These are phyloP conservation scores for Fistulina hepatica DNA, from an alignment of 1,284 basidiomycete species.

Conservation along the genomic window DNA sequence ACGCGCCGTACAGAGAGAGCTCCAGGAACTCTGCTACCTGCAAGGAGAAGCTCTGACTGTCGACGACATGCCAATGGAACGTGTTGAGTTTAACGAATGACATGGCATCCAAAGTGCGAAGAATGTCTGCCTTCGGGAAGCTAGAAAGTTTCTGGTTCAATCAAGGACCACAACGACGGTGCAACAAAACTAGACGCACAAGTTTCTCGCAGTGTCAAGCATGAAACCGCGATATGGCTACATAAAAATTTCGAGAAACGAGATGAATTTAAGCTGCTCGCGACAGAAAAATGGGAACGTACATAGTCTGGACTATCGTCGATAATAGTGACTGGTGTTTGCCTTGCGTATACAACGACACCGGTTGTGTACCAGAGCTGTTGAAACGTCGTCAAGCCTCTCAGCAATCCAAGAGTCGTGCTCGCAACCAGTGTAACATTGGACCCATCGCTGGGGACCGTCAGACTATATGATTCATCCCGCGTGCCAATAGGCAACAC, in stretches of 20 bases:
- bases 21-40: conserved; percentile 51
- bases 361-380: conserved; percentile 62
- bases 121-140: conserved; percentile 57
- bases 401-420: conserved; percentile 64
- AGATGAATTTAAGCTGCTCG: conserved; percentile 4
- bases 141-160: conserved; percentile 23
- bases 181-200: conserved; percentile 20
- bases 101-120: conserved; percentile 76
- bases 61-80: conserved; percentile 77
- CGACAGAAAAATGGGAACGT: conserved; percentile 18
- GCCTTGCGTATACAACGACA: conserved; percentile 41
- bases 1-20: conserved; percentile 60
- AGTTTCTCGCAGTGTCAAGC: conserved; percentile 59
- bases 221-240: conserved; percentile 73
- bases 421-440: conserved; percentile 53
- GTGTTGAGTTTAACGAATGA: conserved; percentile 66
- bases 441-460: conserved; percentile 48
- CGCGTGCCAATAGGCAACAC: conserved; percentile 40
- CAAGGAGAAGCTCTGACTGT: conserved; percentile 70
- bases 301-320: conserved; percentile 59
- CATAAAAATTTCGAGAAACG: conserved; percentile 6
- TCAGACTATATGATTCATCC: conserved; percentile 59
- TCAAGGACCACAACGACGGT: not conserved
- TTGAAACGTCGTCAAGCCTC: conserved; percentile 75
- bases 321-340: conserved; percentile 46